Conservation (phyloP, 108 stramenopile genomes). For the Fistulifera solaris region DNA sequence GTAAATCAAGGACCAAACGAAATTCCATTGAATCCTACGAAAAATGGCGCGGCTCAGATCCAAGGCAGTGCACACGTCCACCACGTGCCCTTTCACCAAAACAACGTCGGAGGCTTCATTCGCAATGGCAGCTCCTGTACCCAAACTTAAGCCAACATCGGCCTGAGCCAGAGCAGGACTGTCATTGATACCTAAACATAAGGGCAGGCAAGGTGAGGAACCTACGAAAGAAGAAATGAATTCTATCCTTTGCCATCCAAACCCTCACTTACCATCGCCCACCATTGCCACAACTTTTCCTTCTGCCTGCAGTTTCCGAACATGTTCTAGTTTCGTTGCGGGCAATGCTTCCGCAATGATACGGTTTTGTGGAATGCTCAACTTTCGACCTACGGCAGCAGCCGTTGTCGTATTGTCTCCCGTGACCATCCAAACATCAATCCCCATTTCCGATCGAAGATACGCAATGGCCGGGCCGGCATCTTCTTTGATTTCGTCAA, state of each 20-base stretch:
- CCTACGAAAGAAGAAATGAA: no score
- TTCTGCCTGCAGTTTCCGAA: conserved; percentile 55
- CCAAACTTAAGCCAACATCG: conserved; percentile 94
- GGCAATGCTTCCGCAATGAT: conserved; percentile 90
- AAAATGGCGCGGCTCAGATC: conserved; percentile 87
- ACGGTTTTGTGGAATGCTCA: conserved; percentile 55
- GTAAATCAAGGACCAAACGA: conserved; percentile 86
- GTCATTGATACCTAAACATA: conserved; percentile 52
- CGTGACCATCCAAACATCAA: conserved; percentile 96
- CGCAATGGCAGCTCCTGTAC: conserved; percentile 93
- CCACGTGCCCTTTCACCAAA: conserved; percentile 77
- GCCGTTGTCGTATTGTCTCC: conserved; percentile 92
- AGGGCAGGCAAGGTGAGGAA: no score
- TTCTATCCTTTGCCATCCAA: no score
- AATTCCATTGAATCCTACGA: conserved; percentile 56
- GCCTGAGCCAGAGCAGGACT: conserved; percentile 87
- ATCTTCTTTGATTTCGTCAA: conserved; percentile 75
- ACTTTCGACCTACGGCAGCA: conserved; percentile 60
- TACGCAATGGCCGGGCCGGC: conserved; percentile 55
- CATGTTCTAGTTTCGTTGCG: conserved; percentile 57
- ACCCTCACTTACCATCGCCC: conserved; percentile 77
- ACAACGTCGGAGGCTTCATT: conserved; percentile 94
- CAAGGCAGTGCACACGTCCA: conserved; percentile 83
- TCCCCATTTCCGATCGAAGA: conserved; percentile 46
- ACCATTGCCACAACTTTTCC: conserved; percentile 85